Percentiles rank a stretch among this genome's conserved stretches.
phyloP scores from a whole-genome alignment of 2,329 filamentous ascomycete genomes.

The Lasiodiplodia citricola region DNA sequence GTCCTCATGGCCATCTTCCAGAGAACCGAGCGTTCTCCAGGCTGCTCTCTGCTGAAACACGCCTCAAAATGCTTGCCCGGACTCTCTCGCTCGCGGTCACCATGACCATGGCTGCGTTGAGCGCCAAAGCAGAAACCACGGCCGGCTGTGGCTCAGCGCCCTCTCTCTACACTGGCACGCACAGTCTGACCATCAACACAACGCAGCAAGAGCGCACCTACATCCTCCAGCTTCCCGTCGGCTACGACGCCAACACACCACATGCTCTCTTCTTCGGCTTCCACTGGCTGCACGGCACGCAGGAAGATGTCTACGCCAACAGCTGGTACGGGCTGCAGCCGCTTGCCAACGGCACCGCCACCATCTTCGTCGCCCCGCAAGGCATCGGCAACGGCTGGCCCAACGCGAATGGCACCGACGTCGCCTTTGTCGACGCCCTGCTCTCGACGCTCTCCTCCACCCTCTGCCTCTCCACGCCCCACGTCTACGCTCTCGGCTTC shows the following conservation, averaged over 20 bases:
- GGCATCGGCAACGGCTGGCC: conserved; percentile 49
- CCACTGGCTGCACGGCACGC: conserved; percentile 45
- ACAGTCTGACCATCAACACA: conserved; percentile 40
- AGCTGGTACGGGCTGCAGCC: conserved; percentile 48
- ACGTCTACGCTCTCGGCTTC: conserved; percentile 53
- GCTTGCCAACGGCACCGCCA: conserved; percentile 40
- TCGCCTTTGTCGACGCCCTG: conserved; percentile 49
- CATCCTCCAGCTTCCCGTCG: conserved; percentile 46
- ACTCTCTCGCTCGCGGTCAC: too few relatives aligned
- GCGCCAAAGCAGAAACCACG: not conserved
- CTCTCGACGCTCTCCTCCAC: conserved; percentile 44
- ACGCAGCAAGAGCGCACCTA: conserved; percentile 43
- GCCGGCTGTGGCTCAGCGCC: not conserved
- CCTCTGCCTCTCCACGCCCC: conserved; percentile 50
- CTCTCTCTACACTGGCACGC: not conserved
- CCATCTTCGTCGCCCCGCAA: conserved; percentile 53
- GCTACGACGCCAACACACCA: conserved; percentile 47
- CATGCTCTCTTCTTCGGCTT: conserved; percentile 51
- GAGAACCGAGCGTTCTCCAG: too few relatives aligned
- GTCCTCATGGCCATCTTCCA: too few relatives aligned
- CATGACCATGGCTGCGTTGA: too few relatives aligned
- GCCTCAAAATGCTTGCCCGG: too few relatives aligned
- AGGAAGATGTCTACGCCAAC: conserved; percentile 28
- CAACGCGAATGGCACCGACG: conserved; percentile 50
- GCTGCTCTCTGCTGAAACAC: too few relatives aligned